These are phyloP conservation scores for Rhazya stricta DNA, from an alignment of 257 asterid genomes.

Conservation along the genomic window DNA sequence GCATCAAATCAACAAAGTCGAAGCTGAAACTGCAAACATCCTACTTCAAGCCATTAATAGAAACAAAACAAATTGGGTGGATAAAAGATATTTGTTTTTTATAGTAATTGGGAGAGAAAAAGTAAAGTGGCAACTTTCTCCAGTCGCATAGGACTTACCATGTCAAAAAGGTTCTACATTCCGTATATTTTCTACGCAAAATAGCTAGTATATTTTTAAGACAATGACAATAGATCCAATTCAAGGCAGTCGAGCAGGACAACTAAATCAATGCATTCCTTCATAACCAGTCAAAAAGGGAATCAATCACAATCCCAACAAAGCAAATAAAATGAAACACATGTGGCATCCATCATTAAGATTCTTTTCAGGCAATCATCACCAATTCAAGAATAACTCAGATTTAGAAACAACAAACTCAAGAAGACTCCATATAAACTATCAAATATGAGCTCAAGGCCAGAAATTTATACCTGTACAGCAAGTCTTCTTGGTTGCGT, in stretches of 20 bases:
- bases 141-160: not conserved
- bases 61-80: not conserved
- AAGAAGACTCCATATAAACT: not conserved
- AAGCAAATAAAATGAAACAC: not conserved
- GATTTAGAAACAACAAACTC: not conserved
- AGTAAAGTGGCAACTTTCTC: not conserved
- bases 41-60: not conserved
- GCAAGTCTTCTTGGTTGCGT: slow-evolving; percentile 98
- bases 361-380: not conserved
- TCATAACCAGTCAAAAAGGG: not conserved
- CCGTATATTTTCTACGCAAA: not conserved
- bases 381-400: not conserved
- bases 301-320: not conserved
- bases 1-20: not conserved
- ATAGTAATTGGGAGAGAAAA: not conserved
- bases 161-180: not conserved
- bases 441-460: not conserved
- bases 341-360: not conserved
- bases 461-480: slow-evolving; percentile 58
- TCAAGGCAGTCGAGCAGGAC: not conserved
- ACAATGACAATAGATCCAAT: not conserved
- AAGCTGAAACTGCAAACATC: not conserved
- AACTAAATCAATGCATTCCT: not conserved
- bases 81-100: not conserved
- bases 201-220: not conserved